These are phyloP conservation scores for Aristolochia fimbriata DNA, from an alignment of 164 flowering plant genomes.

Conservation along the genomic window DNA sequence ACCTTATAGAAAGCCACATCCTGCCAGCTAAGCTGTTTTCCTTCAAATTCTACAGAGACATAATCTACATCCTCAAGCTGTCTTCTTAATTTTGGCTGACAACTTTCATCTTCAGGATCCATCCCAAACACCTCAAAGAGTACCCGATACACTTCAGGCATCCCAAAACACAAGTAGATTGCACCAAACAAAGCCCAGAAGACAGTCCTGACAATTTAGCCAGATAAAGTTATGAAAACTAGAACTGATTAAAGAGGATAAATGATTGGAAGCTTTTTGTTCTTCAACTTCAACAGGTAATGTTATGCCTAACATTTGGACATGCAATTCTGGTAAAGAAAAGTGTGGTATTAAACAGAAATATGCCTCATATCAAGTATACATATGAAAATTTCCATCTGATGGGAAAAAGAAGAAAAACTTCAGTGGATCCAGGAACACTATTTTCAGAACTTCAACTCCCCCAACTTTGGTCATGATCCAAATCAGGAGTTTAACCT, in stretches of 20 bases:
- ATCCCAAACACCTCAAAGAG: slow-evolving; percentile 97
- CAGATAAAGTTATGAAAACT: not conserved
- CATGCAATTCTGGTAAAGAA: too few species aligned
- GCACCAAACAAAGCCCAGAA: slow-evolving; percentile 99
- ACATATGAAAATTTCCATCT: too few species aligned
- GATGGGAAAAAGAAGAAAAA: too few species aligned
- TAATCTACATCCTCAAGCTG: slow-evolving; percentile 97
- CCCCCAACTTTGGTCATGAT: too few species aligned
- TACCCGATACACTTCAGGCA: slow-evolving; percentile 98
- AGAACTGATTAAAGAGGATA: not conserved
- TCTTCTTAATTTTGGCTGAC: slow-evolving; percentile 85
- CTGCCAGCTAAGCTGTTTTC: slow-evolving; percentile 71
- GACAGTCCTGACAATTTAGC: slow-evolving; percentile 53
- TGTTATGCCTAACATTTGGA: too few species aligned
- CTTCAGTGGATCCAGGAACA: too few species aligned
- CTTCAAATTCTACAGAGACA: slow-evolving; percentile 96
- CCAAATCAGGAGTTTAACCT: too few species aligned
- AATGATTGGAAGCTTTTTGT: too few species aligned
- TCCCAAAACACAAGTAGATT: slow-evolving; percentile 86
- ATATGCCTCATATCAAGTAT: too few species aligned
- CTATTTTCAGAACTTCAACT: too few species aligned
- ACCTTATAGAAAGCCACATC: slow-evolving; percentile 84
- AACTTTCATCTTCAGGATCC: slow-evolving; percentile 94
- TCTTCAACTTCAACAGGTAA: too few species aligned
- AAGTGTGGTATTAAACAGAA: too few species aligned